Base-by-base conservation (phyloP, 805 yeast species). In the Metschnikowia corniflorae region DNA sequence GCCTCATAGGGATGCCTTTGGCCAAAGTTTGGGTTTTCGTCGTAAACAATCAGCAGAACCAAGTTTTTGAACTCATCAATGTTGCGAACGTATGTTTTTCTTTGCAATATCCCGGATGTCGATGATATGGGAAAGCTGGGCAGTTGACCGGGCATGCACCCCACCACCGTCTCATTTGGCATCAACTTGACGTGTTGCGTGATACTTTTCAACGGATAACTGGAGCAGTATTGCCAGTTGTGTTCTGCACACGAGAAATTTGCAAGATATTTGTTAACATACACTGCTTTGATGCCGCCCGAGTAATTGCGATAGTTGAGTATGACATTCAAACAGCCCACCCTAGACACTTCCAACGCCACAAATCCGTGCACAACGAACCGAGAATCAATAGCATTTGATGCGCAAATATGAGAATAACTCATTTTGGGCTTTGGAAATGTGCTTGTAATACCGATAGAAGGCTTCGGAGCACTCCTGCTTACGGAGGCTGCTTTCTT, bases 1-100 rank as follows among this genome's bases (percentile, higher is more conserved):
- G 62, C 61, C 38, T 60, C 63, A 35, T 60, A 60, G 6, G 65
- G 65, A 13, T 39, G 48, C 23, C 47, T 41, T 15, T 42, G 26
- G 19, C 39, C 38, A 43, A 47, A 60, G n/a, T 45, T 43, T 2
- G 48, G 29, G 16, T 54, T 50, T 14, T 46, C 46, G 29, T 50
- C 49, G 44, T 60, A 60, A 7, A 44, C 44, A 10, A 60, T 45
- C 44, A 47, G 47, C n/a, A 49, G 26, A n/a, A 58, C 50, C 3
- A 53, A 33, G 7, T 42, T 40, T 6, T 43, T 35, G 12, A 55
- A 36, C 5, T 42, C 36, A 1, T 33, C n/a, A 20, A 54, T 48
- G 25, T 51, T 49, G 7, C 59, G 28, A 10, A 44, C 40, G 29
- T 52, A 44, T n/a, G 49, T 40, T 16, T 42, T 37, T 16, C 58